phyloP scores from a whole-genome alignment of 495 filamentous ascomycete genomes.

The Daldinia childiae region DNA sequence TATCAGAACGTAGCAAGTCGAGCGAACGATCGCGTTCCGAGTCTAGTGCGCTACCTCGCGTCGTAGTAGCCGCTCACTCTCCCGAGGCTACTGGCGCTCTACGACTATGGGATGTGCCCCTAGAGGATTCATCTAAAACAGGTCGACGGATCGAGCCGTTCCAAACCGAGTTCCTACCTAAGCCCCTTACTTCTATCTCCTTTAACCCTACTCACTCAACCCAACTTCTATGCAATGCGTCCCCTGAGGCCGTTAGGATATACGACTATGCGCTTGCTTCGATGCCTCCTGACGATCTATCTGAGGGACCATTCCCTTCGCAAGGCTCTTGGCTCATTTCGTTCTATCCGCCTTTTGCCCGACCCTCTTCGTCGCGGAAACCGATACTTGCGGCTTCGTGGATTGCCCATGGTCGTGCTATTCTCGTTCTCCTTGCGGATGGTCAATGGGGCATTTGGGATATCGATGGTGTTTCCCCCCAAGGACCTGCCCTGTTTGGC shows the following conservation, averaged over 20 bases:
- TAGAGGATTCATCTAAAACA: constrained; percentile 51
- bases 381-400: constrained; percentile 82
- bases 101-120: constrained; percentile 57
- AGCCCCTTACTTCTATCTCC: constrained; percentile 70
- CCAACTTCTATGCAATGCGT: constrained; percentile 73
- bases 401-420: constrained; percentile 79
- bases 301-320: constrained; percentile 58
- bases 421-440: constrained; percentile 80
- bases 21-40: constrained; percentile 48
- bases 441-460: constrained; percentile 98
- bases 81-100: constrained; percentile 70
- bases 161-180: constrained; percentile 69
- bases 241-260: constrained; percentile 74
- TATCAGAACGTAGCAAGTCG: constrained; percentile 48
- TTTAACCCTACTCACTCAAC: constrained; percentile 75
- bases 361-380: constrained; percentile 67
- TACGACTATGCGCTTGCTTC: constrained; percentile 60
- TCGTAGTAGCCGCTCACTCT: constrained; percentile 65
- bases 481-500: constrained; percentile 62
- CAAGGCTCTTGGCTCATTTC: constrained; percentile 74
- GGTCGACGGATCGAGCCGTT: constrained; percentile 63
- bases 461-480: constrained; percentile 70
- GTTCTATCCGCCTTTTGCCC: constrained; percentile 73
- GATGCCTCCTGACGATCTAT: constrained; percentile 56
- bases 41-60: constrained; percentile 41